These are phyloP conservation scores for Dictyostelium firmibasis DNA, from an alignment of 78 protist genomes.

Conservation along the genomic window DNA sequence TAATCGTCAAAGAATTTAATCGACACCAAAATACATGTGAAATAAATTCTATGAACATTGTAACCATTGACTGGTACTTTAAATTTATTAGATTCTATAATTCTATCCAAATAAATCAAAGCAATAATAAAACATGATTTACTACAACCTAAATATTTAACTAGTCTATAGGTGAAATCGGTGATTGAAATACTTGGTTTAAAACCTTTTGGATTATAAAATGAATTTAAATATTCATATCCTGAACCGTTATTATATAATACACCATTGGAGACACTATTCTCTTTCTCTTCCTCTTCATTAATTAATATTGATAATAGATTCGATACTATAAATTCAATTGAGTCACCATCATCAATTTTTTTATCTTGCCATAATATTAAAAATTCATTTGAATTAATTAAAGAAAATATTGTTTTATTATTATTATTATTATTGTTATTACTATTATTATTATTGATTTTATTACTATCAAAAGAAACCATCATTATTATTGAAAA, in stretches of 20 bases:
- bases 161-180: slow-evolving; percentile 36
- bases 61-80: neutral
- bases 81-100: neutral
- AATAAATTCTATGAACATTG: slow-evolving; percentile 49
- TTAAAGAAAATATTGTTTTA: neutral
- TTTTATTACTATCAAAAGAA: neutral
- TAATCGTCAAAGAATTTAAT: slow-evolving; percentile 64
- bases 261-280: neutral
- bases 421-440: neutral
- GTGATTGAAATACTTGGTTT: slow-evolving; percentile 40
- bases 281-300: neutral
- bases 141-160: slow-evolving; percentile 52
- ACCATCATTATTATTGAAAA: neutral
- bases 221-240: neutral
- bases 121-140: slow-evolving; percentile 43
- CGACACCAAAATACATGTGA: slow-evolving; percentile 33
- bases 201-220: slow-evolving; percentile 43
- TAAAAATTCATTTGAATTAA: neutral
- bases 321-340: slow-evolving; percentile 12
- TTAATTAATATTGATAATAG: neutral
- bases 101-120: slow-evolving; percentile 42
- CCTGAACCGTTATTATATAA: neutral
- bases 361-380: neutral
- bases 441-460: neutral
- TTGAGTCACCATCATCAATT: neutral